Percentiles rank a stretch among this genome's conserved stretches.
Conservation (phyloP, 2,329 filamentous ascomycete genomes). For the Blastomyces silverae region DNA sequence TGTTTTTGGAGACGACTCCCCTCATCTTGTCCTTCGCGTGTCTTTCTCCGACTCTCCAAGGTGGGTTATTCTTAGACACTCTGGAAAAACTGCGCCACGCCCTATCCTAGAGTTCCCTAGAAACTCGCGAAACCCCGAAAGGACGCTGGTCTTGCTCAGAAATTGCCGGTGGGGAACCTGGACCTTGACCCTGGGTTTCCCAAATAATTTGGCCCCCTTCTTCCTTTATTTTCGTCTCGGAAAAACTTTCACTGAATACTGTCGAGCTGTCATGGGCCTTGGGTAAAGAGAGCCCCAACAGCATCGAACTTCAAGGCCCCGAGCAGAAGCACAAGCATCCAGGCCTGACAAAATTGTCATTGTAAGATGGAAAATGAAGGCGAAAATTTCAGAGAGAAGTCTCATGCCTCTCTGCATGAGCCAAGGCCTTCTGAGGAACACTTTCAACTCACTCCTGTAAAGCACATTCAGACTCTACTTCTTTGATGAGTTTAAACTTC, state of each 20-base stretch:
- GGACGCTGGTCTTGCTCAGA: background rate
- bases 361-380: background rate
- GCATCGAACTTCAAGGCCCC: background rate
- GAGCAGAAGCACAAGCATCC: background rate
- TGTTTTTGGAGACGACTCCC: background rate
- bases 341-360: too few species aligned
- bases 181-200: background rate
- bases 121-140: too few species aligned
- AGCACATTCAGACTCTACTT: too few species aligned
- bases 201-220: background rate
- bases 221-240: too few species aligned
- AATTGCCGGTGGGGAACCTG: conserved; percentile 4
- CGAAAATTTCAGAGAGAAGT: background rate
- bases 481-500: too few species aligned
- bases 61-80: too few species aligned
- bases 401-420: background rate
- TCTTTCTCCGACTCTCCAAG: too few species aligned
- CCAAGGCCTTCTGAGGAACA: too few species aligned
- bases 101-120: too few species aligned
- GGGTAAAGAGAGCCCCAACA: background rate
- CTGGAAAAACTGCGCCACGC: too few species aligned
- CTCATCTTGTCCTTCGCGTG: background rate
- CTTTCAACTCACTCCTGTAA: too few species aligned
- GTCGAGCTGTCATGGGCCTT: background rate
- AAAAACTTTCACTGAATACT: too few species aligned